Evolutionary conservation across 192 early-diverging fungal genomes (phyloP), one percentile per base, ranked within the genome.

Genomic region (Lobosporangium transversale): DNA sequence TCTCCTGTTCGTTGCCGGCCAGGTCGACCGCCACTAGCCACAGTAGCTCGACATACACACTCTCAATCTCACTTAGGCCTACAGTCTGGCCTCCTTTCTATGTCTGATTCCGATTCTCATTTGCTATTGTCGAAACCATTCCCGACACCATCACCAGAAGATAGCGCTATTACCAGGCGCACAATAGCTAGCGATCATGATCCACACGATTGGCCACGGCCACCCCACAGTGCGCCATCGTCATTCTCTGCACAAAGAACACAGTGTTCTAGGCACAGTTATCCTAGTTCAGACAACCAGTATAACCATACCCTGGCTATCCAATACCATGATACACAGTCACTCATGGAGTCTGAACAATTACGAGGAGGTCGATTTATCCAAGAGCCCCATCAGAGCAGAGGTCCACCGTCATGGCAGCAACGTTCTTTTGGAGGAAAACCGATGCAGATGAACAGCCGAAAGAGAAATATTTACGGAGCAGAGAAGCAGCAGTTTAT

Each of bases 401-500:
- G 32, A 26, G n/a, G 7, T 1, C 30, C 15, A 4, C 44, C 31
- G 2, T 47, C n/a, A n/a, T n/a, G n/a, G n/a, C n/a, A n/a, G n/a
- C n/a, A n/a, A n/a, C n/a, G n/a, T n/a, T n/a, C n/a, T n/a, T 32
- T 18, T 4, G 70, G 58, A 24, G 55, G 56, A 4, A 3, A 44
- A 1, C 36, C 54, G 17, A 14, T 33, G 1, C 61, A 49, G 32
- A 53, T 29, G 29, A 65, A 51, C 35, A 35, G 27, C 12, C 33
- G 63, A 20, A 66, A 75, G 30, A 50, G 70, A 55, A 53, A 43
- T 44, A 66, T 51, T 27, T 66, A 64, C 20, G 70, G 70, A 10
- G 48, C 58, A 36, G 56, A 65, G 42, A 75, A 66, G 31, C 50
- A 49, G 2, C 32, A 20, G 0, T 61, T 48, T 11, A 42, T 48